These are phyloP conservation scores for Gentiana dahurica DNA, from an alignment of 257 asterid genomes.

Conservation along the genomic window DNA sequence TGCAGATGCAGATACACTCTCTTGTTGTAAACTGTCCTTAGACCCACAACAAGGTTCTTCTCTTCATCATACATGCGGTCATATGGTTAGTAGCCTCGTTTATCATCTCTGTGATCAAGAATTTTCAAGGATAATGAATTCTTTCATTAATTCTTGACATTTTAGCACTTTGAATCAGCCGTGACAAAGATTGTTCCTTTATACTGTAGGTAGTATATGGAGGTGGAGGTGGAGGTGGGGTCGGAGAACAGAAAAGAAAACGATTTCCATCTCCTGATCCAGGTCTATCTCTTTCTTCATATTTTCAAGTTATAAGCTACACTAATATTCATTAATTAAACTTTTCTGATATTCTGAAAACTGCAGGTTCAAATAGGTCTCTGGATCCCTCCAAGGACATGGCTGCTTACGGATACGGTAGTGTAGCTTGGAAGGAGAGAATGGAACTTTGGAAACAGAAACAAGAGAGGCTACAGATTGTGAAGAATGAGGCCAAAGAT, in stretches of 20 bases:
- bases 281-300: background rate
- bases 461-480: constrained; percentile 9
- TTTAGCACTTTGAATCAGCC: background rate
- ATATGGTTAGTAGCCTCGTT: constrained; percentile 2
- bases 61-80: constrained; percentile 10
- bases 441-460: constrained; percentile 17
- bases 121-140: background rate
- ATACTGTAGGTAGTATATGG: background rate
- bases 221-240: background rate
- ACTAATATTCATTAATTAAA: background rate
- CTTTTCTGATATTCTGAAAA: background rate
- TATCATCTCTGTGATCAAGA: background rate
- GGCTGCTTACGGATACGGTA: constrained; percentile 23
- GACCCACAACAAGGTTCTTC: constrained; percentile 5
- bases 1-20: constrained; percentile 4
- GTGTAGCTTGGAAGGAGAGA: constrained; percentile 28
- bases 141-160: background rate
- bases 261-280: constrained; percentile 4
- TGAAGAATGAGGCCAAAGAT: constrained; percentile 4
- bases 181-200: constrained; percentile 13
- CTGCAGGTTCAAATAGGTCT: constrained; percentile 14
- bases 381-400: constrained; percentile 27
- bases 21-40: background rate
- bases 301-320: background rate
- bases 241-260: constrained; percentile 3